phyloP scores from a whole-genome alignment of 1,284 basidiomycete species.

The Ganoderma meredithae region DNA sequence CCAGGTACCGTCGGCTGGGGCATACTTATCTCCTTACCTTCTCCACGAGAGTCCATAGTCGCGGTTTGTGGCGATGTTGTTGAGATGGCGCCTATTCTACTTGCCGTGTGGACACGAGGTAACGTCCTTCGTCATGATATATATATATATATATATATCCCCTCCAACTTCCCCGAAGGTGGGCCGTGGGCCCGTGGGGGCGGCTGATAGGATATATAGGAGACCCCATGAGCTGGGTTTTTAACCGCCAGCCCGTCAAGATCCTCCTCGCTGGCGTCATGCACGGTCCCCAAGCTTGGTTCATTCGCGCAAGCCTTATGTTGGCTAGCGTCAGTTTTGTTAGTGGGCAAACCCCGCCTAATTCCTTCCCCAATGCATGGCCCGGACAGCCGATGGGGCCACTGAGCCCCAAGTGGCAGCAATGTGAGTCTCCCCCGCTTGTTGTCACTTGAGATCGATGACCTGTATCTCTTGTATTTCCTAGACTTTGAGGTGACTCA shows the following conservation, averaged over 20 bases:
- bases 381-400: constrained; percentile 32
- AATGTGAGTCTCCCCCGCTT: constrained; percentile 33
- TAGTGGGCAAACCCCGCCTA: constrained; percentile 19
- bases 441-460: no score
- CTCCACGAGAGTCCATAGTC: background rate
- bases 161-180: background rate
- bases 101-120: background rate
- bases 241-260: background rate
- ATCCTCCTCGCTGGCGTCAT: background rate
- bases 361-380: constrained; percentile 34
- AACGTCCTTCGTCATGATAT: background rate
- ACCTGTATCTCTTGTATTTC: background rate
- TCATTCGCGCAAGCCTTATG: background rate
- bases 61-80: background rate
- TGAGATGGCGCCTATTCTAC: background rate
- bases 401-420: constrained; percentile 42
- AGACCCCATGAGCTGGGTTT: background rate
- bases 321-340: background rate
- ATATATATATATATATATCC: background rate
- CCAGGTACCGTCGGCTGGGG: background rate
- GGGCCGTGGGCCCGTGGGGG: background rate
- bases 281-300: background rate
- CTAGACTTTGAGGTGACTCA: constrained; percentile 37
- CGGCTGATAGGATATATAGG: background rate
- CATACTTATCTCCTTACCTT: background rate